Evolutionary conservation across 2,329 filamentous ascomycete genomes (phyloP), one percentile per base, ranked within the genome.

Genomic region (Trichoderma polysporum): DNA sequence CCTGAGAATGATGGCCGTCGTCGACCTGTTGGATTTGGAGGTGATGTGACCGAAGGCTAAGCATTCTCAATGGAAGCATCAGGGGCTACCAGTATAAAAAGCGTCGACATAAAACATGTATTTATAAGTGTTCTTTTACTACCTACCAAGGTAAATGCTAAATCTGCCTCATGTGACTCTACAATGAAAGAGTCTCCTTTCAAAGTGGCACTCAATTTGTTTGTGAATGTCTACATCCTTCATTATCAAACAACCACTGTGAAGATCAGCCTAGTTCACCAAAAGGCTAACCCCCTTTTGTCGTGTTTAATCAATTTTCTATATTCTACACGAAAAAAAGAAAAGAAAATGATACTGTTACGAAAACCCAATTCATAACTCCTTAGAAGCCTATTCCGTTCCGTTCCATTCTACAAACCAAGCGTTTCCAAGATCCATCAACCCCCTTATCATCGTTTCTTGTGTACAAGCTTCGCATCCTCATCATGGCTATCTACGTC

Each of bases 1-100:
- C 95, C 95, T 0, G 91, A 94, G 78, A 92, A 91, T 70, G 85
- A 84, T 39, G 90, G 91, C 1, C 84, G 82, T 68, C 87, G 93
- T 73, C 85, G 90, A 68, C 94, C 94, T 2, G 93, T 97, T 64
- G 95, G 95, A 0, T 98, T 99, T 81, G 95, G 95, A 0, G 95
- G 94, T 0, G 88, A 88, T 74, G 79, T 88, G 8, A 68, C 64
- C 15, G 68, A 69, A n/a, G 57, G 59, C 13, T 68, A 37, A 54
- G 7, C 13, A 13, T 31, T 5, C 31, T 33, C 4, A 3, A 7
- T 22, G 6, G 10, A 9, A 12, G 17, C 2, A 25, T 33, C 17
- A n/a, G n/a, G n/a, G n/a, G n/a, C n/a, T 33, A 61, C 15, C 1
- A 8, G 3, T 31, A 52, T 31, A 31, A 31, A 10, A 17, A 39